Conservation (phyloP, 208 protist species). For the Phytomonas sp. region DNA sequence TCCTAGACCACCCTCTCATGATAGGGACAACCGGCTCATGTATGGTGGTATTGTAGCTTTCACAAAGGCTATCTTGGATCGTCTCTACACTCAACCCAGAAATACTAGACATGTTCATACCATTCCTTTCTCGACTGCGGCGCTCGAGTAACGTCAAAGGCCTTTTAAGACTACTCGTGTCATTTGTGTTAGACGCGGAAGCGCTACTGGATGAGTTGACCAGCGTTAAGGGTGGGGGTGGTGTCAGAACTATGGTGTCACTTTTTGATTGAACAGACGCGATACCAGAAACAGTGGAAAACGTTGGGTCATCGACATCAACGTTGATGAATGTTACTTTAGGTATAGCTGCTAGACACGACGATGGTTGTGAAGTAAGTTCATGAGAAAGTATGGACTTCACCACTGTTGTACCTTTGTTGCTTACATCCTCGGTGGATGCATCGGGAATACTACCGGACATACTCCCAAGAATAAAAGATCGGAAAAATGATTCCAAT, state of each 20-base stretch:
- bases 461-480: neutral
- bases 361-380: neutral
- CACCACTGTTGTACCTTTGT: neutral
- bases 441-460: neutral
- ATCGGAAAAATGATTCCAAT: neutral
- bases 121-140: slow-evolving; percentile 39
- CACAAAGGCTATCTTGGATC: slow-evolving; percentile 39
- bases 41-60: slow-evolving; percentile 10
- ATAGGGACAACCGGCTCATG: slow-evolving; percentile 13
- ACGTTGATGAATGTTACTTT: neutral
- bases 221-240: neutral
- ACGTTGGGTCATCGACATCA: neutral
- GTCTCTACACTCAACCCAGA: slow-evolving; percentile 63
- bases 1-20: slow-evolving; percentile 65
- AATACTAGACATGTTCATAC: slow-evolving; percentile 43
- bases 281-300: neutral
- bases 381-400: neutral
- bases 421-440: neutral
- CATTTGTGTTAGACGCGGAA: neutral
- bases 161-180: slow-evolving; percentile 6
- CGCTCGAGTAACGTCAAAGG: slow-evolving; percentile 70
- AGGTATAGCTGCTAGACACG: neutral
- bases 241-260: neutral
- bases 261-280: neutral
- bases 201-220: neutral